phyloP scores from a whole-genome alignment of 2,329 filamentous ascomycete genomes.

The Colletotrichum tabaci region DNA sequence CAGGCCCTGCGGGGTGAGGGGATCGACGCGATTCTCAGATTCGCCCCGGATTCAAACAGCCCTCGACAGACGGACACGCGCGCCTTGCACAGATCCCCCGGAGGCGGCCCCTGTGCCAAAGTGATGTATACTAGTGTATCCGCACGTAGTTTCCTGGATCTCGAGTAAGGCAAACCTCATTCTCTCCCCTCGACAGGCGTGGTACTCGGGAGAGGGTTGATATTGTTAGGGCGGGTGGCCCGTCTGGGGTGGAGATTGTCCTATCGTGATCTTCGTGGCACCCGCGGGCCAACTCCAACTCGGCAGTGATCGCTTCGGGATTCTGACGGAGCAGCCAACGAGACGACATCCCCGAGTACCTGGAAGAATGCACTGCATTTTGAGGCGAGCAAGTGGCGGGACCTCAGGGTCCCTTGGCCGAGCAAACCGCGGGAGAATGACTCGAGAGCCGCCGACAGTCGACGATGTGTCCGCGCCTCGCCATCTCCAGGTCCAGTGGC shows the following conservation, averaged over 20 bases:
- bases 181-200: too few relatives aligned
- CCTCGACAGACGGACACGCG: neutral
- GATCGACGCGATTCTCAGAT: neutral
- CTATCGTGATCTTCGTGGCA: conserved; percentile 36
- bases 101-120: conserved; percentile 4
- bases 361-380: too few relatives aligned
- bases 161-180: neutral
- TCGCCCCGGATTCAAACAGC: conserved; percentile 25
- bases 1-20: conserved; percentile 26
- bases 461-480: too few relatives aligned
- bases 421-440: too few relatives aligned
- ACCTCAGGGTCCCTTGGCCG: too few relatives aligned
- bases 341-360: neutral
- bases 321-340: conserved; percentile 4
- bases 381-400: too few relatives aligned
- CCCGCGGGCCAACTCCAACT: conserved; percentile 1
- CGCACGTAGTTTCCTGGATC: neutral
- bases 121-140: neutral
- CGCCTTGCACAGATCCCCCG: neutral
- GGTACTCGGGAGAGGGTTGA: too few relatives aligned
- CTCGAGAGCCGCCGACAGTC: too few relatives aligned
- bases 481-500: too few relatives aligned
- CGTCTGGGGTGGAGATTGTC: conserved; percentile 17
- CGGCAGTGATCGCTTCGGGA: conserved; percentile 35
- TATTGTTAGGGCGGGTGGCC: too few relatives aligned